A percentile compares a stretch with the other conserved stretches of the same genome.
These are phyloP conservation scores for Cyberlindnera saturnus DNA, from an alignment of 805 yeast genomes.

Conservation along the genomic window DNA sequence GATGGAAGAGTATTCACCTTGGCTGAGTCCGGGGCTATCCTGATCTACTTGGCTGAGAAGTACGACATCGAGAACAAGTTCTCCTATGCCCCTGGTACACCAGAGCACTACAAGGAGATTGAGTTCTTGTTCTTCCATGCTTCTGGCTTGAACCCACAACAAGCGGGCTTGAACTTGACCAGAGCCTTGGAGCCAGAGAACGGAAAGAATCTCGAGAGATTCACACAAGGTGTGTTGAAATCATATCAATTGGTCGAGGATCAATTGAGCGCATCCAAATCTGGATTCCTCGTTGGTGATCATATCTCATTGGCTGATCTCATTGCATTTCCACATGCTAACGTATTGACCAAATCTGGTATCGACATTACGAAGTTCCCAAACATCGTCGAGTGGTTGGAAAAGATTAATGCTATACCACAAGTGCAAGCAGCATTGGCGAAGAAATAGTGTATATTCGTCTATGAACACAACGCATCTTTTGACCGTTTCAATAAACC, in stretches of 20 bases:
- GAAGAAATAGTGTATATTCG: slow-evolving; percentile 2
- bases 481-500: slow-evolving; percentile 13
- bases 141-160: slow-evolving; percentile 54
- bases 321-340: slow-evolving; percentile 31
- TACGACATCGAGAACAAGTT: slow-evolving; percentile 47
- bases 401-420: slow-evolving; percentile 5
- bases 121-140: slow-evolving; percentile 52
- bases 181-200: slow-evolving; percentile 44
- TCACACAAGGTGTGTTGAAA: slow-evolving; percentile 39
- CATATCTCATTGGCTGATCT: slow-evolving; percentile 56
- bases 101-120: slow-evolving; percentile 42
- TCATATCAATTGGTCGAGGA: slow-evolving; percentile 46
- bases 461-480: background rate
- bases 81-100: slow-evolving; percentile 30
- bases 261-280: slow-evolving; percentile 35
- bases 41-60: slow-evolving; percentile 50
- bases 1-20: slow-evolving; percentile 38
- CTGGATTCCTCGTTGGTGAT: slow-evolving; percentile 53
- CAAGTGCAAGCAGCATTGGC: slow-evolving; percentile 9
- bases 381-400: slow-evolving; percentile 10
- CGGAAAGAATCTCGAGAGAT: slow-evolving; percentile 32
- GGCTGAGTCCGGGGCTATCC: slow-evolving; percentile 56
- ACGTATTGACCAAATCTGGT: slow-evolving; percentile 3
- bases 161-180: slow-evolving; percentile 42
- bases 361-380: slow-evolving; percentile 12